Conservation (phyloP, 140 eudicot genomes). For the Anethum foeniculum region DNA sequence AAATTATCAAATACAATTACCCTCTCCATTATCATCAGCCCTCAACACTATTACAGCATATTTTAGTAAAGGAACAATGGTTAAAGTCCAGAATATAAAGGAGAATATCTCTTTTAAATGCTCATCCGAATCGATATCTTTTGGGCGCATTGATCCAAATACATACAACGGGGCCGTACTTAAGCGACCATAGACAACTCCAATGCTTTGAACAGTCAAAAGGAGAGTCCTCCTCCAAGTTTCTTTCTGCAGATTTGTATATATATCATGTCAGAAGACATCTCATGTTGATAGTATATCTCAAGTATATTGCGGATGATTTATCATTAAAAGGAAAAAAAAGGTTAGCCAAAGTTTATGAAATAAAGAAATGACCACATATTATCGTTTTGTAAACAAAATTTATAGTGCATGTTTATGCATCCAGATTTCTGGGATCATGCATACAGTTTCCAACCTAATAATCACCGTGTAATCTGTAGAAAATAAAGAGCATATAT, state of each 20-base stretch:
- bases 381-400: not conserved
- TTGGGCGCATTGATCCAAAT: slow-evolving; percentile 32
- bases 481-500: not conserved
- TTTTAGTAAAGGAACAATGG: slow-evolving; percentile 43
- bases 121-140: slow-evolving; percentile 24
- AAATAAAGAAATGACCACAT: not conserved
- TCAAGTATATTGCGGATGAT: not conserved
- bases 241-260: slow-evolving; percentile 31
- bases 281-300: not conserved
- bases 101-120: slow-evolving; percentile 42
- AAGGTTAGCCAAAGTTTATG: not conserved
- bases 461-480: not conserved
- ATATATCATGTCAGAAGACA: slow-evolving; percentile 4
- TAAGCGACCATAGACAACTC: slow-evolving; percentile 50
- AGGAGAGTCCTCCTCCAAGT: slow-evolving; percentile 37
- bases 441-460: not conserved
- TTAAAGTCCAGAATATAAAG: slow-evolving; percentile 48
- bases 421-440: not conserved
- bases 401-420: too few relatives aligned
- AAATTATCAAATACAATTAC: slow-evolving; percentile 18
- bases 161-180: slow-evolving; percentile 48
- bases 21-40: slow-evolving; percentile 55
- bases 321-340: not conserved
- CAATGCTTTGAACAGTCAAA: slow-evolving; percentile 49
- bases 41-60: slow-evolving; percentile 35